Percentiles rank a stretch among this genome's conserved stretches.
phyloP scores from a whole-genome alignment of 495 filamentous ascomycete genomes.

The Margaritispora aquatica region DNA sequence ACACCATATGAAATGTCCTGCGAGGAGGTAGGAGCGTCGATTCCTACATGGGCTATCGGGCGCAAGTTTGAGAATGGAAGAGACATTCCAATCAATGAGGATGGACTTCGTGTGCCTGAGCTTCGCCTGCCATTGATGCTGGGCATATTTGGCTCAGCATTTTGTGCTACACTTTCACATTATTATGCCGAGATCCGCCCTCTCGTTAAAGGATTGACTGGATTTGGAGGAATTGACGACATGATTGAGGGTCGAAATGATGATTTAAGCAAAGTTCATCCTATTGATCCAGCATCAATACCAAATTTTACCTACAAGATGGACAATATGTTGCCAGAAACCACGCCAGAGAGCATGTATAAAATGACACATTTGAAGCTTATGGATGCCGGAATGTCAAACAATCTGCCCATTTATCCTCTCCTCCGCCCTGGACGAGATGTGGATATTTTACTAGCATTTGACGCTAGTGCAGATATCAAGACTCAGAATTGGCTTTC shows the following conservation, averaged over 20 bases:
- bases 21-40: conserved; percentile 81
- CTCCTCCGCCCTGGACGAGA: conserved; percentile 80
- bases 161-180: conserved; percentile 90
- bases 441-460: conserved; percentile 86
- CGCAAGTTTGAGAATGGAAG: conserved; percentile 69
- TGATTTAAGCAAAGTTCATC: conserved; percentile 82
- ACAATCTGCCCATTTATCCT: conserved; percentile 94
- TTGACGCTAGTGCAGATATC: conserved; percentile 80
- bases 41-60: conserved; percentile 91
- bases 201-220: conserved; percentile 61
- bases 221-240: conserved; percentile 74
- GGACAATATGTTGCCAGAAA: conserved; percentile 62
- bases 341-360: conserved; percentile 68
- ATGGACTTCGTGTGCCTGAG: conserved; percentile 66
- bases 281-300: conserved; percentile 80
- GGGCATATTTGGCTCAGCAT: conserved; percentile 92
- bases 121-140: conserved; percentile 72
- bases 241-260: conserved; percentile 76
- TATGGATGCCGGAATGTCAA: conserved; percentile 98
- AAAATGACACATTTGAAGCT: conserved; percentile 67
- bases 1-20: conserved; percentile 96
- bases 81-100: conserved; percentile 50
- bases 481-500: conserved; percentile 90
- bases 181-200: conserved; percentile 93
- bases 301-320: conserved; percentile 85